phyloP scores from a whole-genome alignment of 2,329 filamentous ascomycete species.

The Xylaria sp. region DNA sequence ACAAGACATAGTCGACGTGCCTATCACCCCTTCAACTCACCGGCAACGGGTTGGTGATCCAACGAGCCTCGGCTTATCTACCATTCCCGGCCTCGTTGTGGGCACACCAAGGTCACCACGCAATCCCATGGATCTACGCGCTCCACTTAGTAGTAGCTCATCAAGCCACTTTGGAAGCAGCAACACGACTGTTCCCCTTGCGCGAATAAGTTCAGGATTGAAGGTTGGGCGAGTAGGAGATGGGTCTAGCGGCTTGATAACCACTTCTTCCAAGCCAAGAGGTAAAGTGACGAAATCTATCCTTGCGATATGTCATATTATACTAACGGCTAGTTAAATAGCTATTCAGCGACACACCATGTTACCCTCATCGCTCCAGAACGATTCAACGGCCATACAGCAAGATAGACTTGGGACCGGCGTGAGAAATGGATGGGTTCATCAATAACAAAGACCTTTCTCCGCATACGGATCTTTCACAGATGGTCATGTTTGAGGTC shows the following conservation, averaged over 20 bases:
- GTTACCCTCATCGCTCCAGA: conserved; percentile 38
- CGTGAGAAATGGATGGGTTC: conserved; percentile 35
- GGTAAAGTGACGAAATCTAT: conserved; percentile 33
- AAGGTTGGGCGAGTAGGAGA: conserved; percentile 45
- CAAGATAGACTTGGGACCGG: conserved; percentile 35
- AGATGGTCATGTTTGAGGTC: background rate
- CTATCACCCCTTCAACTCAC: conserved; percentile 52
- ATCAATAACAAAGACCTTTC: conserved; percentile 6
- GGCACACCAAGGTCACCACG: conserved; percentile 45
- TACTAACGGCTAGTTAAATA: conserved; percentile 34
- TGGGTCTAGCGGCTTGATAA: conserved; percentile 31
- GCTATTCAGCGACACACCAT: conserved; percentile 42
- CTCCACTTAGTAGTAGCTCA: conserved; percentile 31
- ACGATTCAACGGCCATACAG: conserved; percentile 29
- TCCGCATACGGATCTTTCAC: background rate
- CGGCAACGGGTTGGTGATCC: conserved; percentile 47
- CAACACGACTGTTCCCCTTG: conserved; percentile 38
- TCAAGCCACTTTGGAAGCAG: conserved; percentile 38
- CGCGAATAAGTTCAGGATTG: conserved; percentile 48
- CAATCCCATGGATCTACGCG: conserved; percentile 37
- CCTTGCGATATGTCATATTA: background rate
- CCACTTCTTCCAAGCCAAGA: conserved; percentile 43
- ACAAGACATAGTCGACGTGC: conserved; percentile 44
- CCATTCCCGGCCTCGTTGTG: conserved; percentile 49
- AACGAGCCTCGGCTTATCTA: conserved; percentile 45